A percentile compares a stretch with the other conserved stretches of the same genome.
Conservation (phyloP, 768 basidiomycete genomes). For the Piloderma croceum region DNA sequence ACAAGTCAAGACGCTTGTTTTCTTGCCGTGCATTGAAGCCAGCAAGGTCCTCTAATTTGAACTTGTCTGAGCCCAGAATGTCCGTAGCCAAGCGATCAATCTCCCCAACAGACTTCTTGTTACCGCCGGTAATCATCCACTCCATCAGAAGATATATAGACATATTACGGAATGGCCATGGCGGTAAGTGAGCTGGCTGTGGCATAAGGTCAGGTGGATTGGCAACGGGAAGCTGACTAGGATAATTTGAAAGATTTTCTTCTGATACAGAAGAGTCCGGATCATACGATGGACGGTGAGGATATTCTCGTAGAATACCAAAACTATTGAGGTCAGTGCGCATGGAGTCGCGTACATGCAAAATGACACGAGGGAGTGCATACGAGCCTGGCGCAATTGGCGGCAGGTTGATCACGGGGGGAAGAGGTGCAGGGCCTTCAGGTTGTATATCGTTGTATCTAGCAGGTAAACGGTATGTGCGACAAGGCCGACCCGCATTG, state of each 20-base stretch:
- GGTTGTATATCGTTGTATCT: conserved; percentile 11
- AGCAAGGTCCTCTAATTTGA: conserved; percentile 3
- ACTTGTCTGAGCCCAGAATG: conserved; percentile 11
- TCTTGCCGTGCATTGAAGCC: conserved; percentile 10
- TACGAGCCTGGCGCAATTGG: neutral
- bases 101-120: conserved; percentile 5
- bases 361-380: conserved; percentile 8
- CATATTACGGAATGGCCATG: conserved; percentile 16
- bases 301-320: conserved; percentile 18
- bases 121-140: conserved; percentile 21
- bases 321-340: conserved; percentile 17
- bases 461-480: conserved; percentile 8
- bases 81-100: conserved; percentile 10
- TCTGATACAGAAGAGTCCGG: conserved; percentile 14
- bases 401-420: neutral
- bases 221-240: neutral
- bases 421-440: conserved; percentile 1
- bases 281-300: conserved; percentile 20
- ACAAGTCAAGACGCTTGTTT: conserved; percentile 6
- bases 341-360: conserved; percentile 15
- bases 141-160: conserved; percentile 17
- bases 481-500: conserved; percentile 11
- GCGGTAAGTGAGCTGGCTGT: neutral
- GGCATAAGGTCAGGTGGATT: neutral
- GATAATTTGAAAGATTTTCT: conserved; percentile 1